Evolutionary conservation across 2,329 filamentous ascomycete species (phyloP).

Genomic region (Colletotrichum musae): DNA sequence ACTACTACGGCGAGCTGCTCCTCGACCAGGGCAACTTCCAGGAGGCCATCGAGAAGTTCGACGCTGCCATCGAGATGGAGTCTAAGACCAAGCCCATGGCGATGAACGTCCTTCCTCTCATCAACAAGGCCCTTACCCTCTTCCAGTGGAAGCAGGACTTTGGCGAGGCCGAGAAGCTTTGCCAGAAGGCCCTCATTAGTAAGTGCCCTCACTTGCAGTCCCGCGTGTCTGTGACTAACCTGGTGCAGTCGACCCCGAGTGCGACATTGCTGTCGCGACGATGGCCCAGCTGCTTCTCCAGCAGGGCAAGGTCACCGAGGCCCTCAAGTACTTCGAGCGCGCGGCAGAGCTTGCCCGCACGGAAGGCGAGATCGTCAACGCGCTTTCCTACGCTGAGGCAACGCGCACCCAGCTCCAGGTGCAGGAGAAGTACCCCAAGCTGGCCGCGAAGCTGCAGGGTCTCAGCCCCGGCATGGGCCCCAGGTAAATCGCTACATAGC

Average conservation of each 20-base stretch:
- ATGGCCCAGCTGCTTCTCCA: conserved; percentile 98
- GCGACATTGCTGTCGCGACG: conserved; percentile 97
- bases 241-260: conserved; percentile 90
- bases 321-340: conserved; percentile 96
- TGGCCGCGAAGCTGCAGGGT: conserved; percentile 79
- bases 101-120: conserved; percentile 97
- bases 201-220: conserved; percentile 58
- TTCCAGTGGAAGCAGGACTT: conserved; percentile 99
- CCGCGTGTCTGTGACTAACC: conserved; percentile 49
- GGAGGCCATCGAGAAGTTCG: conserved; percentile 97
- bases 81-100: conserved; percentile 92
- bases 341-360: conserved; percentile 95
- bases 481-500: conserved; percentile 32
- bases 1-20: conserved; percentile 98
- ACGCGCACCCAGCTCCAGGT: conserved; percentile 96
- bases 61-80: conserved; percentile 99
- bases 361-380: conserved; percentile 95
- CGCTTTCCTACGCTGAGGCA: conserved; percentile 95
- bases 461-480: conserved; percentile 53
- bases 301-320: conserved; percentile 96
- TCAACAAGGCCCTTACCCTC: conserved; percentile 97
- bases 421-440: conserved; percentile 86
- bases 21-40: conserved; percentile 96
- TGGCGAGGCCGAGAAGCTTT: conserved; percentile 92
- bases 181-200: conserved; percentile 98